These are phyloP conservation scores for Quercus berberidifolia DNA, from an alignment of 306 rosid species.

Conservation along the genomic window DNA sequence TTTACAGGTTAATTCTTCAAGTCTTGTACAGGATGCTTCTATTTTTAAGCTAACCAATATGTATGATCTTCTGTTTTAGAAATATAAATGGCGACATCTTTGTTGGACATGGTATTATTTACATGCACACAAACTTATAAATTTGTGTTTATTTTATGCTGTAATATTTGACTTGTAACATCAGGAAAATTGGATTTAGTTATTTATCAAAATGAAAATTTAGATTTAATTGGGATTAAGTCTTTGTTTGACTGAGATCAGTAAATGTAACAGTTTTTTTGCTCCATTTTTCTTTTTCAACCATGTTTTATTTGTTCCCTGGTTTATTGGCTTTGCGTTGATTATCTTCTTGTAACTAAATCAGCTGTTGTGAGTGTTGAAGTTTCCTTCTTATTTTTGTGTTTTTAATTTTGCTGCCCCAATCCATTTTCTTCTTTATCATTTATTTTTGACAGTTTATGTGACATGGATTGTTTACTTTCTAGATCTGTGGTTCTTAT, in stretches of 20 bases:
- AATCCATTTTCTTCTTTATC: background rate
- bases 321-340: slow-evolving; percentile 89
- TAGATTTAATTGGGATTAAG: background rate
- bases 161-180: background rate
- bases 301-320: slow-evolving; percentile 29
- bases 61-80: too few relatives aligned
- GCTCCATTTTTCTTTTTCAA: slow-evolving; percentile 9
- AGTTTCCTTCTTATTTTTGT: slow-evolving; percentile 6
- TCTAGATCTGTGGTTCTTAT: slow-evolving; percentile 75
- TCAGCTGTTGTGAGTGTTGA: slow-evolving; percentile 71
- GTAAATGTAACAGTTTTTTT: background rate
- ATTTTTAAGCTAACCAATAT: too few relatives aligned
- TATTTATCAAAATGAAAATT: too few relatives aligned
- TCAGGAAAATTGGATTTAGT: background rate
- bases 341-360: slow-evolving; percentile 78
- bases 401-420: background rate
- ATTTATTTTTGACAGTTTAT: slow-evolving; percentile 15
- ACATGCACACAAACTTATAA: background rate
- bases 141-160: background rate
- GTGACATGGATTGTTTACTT: slow-evolving; percentile 14
- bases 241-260: background rate
- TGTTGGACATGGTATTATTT: slow-evolving; percentile 68
- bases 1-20: too few relatives aligned
- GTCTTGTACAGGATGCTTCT: too few relatives aligned
- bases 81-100: slow-evolving; percentile 23